These are phyloP conservation scores for Geum urbanum DNA, from an alignment of 306 rosid species.

Conservation along the genomic window DNA sequence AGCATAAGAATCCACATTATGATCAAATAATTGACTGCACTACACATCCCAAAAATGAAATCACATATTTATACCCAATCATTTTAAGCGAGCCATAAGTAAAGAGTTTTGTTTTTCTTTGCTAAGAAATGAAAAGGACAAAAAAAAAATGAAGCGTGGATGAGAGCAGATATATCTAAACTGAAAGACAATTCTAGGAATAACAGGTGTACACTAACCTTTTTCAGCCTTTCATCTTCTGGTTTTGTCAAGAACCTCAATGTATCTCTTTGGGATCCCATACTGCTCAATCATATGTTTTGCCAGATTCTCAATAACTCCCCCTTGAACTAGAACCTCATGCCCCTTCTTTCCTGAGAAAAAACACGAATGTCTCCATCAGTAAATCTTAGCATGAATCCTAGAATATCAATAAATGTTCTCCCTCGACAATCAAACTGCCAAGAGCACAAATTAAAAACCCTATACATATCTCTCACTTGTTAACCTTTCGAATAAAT, in stretches of 20 bases:
- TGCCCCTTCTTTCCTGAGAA: conserved; percentile 76
- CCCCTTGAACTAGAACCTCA: conserved; percentile 90
- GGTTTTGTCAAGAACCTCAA: conserved; percentile 89
- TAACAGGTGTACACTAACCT: background rate
- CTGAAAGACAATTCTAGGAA: background rate
- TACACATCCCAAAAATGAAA: background rate
- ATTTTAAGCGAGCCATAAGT: background rate
- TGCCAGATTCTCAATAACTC: conserved; percentile 80
- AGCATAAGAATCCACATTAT: background rate
- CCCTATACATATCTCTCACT: too few relatives aligned
- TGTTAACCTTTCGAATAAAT: background rate
- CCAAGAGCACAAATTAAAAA: background rate
- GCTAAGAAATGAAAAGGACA: background rate
- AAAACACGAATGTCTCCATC: background rate
- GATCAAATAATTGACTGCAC: background rate
- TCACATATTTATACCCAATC: background rate
- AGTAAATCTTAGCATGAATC: background rate
- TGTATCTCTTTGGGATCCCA: conserved; percentile 84
- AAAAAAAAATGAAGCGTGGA: background rate
- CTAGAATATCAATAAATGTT: background rate
- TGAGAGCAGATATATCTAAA: background rate
- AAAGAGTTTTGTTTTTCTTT: background rate
- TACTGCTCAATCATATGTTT: conserved; percentile 80
- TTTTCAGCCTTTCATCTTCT: conserved; percentile 38
- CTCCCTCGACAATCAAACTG: background rate